phyloP scores from a whole-genome alignment of 1,139 yeast genomes.

The Scheffersomyces titani region DNA sequence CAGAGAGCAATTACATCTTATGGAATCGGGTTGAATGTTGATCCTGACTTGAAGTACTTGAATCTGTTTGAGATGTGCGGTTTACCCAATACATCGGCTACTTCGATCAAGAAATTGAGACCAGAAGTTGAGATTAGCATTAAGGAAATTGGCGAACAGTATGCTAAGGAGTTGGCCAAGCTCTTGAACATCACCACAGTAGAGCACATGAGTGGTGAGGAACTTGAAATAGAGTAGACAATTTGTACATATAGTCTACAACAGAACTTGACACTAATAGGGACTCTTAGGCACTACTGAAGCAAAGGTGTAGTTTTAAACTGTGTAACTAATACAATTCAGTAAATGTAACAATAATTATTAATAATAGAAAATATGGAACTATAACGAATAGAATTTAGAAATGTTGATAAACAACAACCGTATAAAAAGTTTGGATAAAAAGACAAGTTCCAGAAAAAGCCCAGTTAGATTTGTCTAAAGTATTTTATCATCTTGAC shows the following conservation, averaged over 20 bases:
- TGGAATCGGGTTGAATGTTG: conserved; percentile 82
- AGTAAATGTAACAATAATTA: background rate
- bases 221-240: conserved; percentile 4
- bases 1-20: conserved; percentile 85
- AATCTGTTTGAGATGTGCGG: conserved; percentile 86
- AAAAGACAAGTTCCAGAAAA: background rate
- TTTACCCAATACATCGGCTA: conserved; percentile 54
- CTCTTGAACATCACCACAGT: conserved; percentile 46
- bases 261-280: background rate
- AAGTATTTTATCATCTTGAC: background rate
- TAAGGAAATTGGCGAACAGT: conserved; percentile 49
- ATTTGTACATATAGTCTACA: background rate
- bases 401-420: background rate
- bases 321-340: background rate
- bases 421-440: background rate
- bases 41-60: conserved; percentile 71
- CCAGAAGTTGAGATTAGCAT: conserved; percentile 22
- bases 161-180: conserved; percentile 55
- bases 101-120: conserved; percentile 27
- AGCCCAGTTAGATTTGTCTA: background rate
- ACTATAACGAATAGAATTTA: background rate
- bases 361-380: conserved; percentile 1
- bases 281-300: background rate
- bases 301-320: background rate
- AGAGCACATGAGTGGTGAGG: conserved; percentile 43